Conservation (phyloP, 257 asterid genomes). For the Rauvolfia tetraphylla region DNA sequence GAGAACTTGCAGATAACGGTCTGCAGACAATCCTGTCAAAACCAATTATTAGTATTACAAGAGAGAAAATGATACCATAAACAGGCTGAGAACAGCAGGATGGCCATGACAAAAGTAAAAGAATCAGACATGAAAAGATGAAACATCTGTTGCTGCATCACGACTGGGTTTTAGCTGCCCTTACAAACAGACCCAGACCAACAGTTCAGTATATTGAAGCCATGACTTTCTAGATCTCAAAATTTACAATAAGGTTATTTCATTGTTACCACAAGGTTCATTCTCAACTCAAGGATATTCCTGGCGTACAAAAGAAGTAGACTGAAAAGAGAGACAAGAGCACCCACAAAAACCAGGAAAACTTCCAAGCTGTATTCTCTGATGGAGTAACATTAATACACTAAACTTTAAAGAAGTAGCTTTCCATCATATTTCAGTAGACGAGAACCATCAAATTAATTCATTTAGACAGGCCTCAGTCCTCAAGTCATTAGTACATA, state of each 20-base stretch:
- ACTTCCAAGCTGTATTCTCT: neutral
- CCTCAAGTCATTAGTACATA: neutral
- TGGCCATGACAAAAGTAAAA: neutral
- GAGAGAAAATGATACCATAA: neutral
- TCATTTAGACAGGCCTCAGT: neutral
- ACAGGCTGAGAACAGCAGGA: neutral
- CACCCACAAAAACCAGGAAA: neutral
- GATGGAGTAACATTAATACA: neutral
- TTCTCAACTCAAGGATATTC: neutral
- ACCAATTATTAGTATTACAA: neutral
- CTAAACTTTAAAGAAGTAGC: neutral
- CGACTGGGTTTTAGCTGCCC: neutral
- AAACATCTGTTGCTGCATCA: neutral
- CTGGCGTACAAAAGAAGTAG: neutral
- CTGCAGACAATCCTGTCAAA: slow-evolving; percentile 32
- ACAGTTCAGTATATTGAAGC: neutral
- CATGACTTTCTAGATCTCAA: neutral
- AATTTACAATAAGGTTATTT: neutral
- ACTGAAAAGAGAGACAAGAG: neutral
- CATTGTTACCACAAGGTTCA: neutral
- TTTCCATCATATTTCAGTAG: neutral
- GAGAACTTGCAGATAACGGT: slow-evolving; percentile 24
- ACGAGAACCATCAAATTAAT: neutral
- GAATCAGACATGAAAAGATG: no score
- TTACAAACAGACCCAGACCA: neutral